Evolutionary conservation across 2,329 filamentous ascomycete genomes (phyloP).

Genomic region (Coniochaeta ligniaria): DNA sequence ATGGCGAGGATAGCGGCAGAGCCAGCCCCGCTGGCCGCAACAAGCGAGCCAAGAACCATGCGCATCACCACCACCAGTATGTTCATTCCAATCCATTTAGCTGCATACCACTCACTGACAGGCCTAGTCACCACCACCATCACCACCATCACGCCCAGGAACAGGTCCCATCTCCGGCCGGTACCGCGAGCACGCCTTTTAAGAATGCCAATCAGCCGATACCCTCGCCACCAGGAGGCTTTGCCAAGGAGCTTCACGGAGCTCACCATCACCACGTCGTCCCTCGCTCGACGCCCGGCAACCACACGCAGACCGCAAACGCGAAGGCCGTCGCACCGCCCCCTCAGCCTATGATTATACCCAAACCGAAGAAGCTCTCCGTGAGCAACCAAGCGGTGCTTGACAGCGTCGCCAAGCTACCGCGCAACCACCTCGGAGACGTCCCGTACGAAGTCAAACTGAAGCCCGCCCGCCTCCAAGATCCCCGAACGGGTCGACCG

Average conservation of each 20-base stretch:
- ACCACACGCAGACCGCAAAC: conserved; percentile 14
- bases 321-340: conserved; percentile 18
- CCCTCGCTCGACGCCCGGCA: conserved; percentile 21
- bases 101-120: conserved; percentile 10
- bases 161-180: conserved; percentile 30
- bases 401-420: conserved; percentile 61
- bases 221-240: conserved; percentile 33
- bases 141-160: conserved; percentile 49
- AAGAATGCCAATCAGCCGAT: conserved; percentile 40
- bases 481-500: conserved; percentile 41
- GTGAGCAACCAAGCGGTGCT: conserved; percentile 66
- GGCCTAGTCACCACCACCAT: conserved; percentile 47
- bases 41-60: conserved; percentile 62
- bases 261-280: conserved; percentile 43
- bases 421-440: conserved; percentile 76
- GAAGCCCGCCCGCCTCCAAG: conserved; percentile 40
- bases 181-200: conserved; percentile 33
- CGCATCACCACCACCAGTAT: conserved; percentile 62
- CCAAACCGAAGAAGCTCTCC: conserved; percentile 53
- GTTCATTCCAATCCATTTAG: conserved; percentile 21
- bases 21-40: conserved; percentile 50
- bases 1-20: conserved; percentile 61
- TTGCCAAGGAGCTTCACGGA: conserved; percentile 26
- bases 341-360: conserved; percentile 36
- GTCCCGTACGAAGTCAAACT: conserved; percentile 71